Evolutionary conservation across 768 basidiomycete species (phyloP), one percentile per base, ranked within the genome.

Genomic region (Collybia sp.): DNA sequence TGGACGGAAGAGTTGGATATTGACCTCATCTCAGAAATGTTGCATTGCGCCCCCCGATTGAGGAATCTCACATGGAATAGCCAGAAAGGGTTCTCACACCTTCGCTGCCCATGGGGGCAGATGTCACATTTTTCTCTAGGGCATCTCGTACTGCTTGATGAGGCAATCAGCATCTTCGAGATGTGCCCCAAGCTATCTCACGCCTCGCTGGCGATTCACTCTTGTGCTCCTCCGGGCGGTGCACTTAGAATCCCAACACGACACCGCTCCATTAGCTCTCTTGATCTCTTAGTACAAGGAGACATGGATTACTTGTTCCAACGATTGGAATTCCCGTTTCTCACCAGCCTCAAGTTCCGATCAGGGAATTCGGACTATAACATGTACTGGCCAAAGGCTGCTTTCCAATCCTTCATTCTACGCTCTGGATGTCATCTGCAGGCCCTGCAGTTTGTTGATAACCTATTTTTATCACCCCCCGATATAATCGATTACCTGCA

Each of bases 21-120:
- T 12, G 38, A 25, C 0, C 53, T 48, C 17, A 43, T 63, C 13
- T 48, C 57, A 3, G 44, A 40, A 25, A 55, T 63, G 50, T 38
- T 64, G 43, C 42, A 50, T 9, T 45, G 47, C 8, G 57, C 64
- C 12, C 61, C 64, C 2, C 57, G 52, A 12, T 57, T 66, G 9
- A 54, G 53, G 30, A 36, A 42, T 2, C 47, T 60, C 6, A 53
- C 50, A 17, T 63, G 61, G 60, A 45, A 55, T 5, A 50, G 50
- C 40, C 49, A 53, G 37, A 52, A 49, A 17, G 46, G 46, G 30
- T 43, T 53, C 31, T 51, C 53, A 35, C 50, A 46, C 8, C 45
- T 61, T 36, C 43, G 40, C n/a, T 53, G 62, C 19, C 60, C 61
- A 5, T 62, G 59, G 59, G 47, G 57, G 1, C 60, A 63, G 43